Conservation (phyloP, 805 yeast genomes). For the Ogataea ganodermae region DNA sequence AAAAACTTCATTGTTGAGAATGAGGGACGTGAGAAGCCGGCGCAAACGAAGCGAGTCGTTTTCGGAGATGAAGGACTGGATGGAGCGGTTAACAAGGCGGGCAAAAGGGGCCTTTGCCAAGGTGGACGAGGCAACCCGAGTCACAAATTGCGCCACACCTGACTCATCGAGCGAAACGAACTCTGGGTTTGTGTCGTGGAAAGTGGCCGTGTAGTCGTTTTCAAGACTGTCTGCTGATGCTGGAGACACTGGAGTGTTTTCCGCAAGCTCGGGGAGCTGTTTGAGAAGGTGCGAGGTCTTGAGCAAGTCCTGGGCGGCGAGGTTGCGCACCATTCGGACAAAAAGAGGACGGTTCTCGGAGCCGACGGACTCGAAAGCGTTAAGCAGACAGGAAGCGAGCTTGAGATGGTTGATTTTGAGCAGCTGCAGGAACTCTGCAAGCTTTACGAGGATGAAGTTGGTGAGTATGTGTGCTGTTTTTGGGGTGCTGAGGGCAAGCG, state of each 20-base stretch:
- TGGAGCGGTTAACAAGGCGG: slow-evolving; percentile 33
- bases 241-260: neutral
- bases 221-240: slow-evolving; percentile 17
- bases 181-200: slow-evolving; percentile 46
- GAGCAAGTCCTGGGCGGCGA: slow-evolving; percentile 26
- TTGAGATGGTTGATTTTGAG: slow-evolving; percentile 35
- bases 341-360: slow-evolving; percentile 19
- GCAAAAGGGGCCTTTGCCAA: slow-evolving; percentile 45
- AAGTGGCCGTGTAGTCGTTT: slow-evolving; percentile 23
- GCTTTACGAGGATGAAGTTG: slow-evolving; percentile 28
- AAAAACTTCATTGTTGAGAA: slow-evolving; percentile 44
- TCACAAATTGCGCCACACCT: slow-evolving; percentile 50
- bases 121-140: slow-evolving; percentile 47
- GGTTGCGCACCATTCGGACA: slow-evolving; percentile 19
- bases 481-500: slow-evolving; percentile 25
- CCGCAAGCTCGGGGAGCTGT: slow-evolving; percentile 8
- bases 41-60: slow-evolving; percentile 47
- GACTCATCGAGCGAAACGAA: slow-evolving; percentile 54
- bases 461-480: slow-evolving; percentile 28
- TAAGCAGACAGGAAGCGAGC: slow-evolving; percentile 24
- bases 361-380: slow-evolving; percentile 23
- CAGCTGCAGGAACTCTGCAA: slow-evolving; percentile 29
- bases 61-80: slow-evolving; percentile 39
- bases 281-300: slow-evolving; percentile 18
- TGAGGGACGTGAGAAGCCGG: slow-evolving; percentile 53